phyloP scores from a whole-genome alignment of 2,329 filamentous ascomycete genomes.

The Monosporascus sp. region DNA sequence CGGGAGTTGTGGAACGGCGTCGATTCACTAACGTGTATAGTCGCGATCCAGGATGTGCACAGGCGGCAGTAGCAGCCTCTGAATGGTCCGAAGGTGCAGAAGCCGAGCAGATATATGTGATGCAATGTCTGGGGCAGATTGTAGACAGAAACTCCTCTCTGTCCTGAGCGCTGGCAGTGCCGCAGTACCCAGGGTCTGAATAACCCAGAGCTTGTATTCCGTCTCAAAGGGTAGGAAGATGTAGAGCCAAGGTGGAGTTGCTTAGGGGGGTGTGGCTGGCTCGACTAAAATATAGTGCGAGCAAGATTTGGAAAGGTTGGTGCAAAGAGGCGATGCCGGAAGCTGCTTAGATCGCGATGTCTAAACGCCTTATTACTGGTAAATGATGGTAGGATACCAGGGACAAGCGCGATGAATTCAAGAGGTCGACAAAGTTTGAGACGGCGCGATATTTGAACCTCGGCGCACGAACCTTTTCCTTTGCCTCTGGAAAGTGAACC shows the following conservation, averaged over 20 bases:
- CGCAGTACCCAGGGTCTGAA: background rate
- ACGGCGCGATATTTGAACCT: conserved; percentile 20
- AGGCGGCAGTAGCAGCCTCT: background rate
- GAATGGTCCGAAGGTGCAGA: background rate
- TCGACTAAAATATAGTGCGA: conserved; percentile 23
- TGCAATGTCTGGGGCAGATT: background rate
- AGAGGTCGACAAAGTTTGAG: conserved; percentile 13
- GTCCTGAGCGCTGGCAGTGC: background rate
- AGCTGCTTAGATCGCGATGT: conserved; percentile 20
- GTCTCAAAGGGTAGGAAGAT: background rate
- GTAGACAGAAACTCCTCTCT: background rate
- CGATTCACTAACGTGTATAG: background rate
- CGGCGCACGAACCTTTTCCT: conserved; percentile 14
- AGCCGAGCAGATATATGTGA: background rate
- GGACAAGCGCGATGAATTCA: conserved; percentile 17
- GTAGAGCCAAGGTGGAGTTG: background rate
- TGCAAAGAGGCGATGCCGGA: conserved; percentile 21
- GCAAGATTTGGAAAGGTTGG: conserved; percentile 15
- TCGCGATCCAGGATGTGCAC: background rate
- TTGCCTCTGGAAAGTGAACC: conserved; percentile 9
- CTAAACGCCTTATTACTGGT: conserved; percentile 17
- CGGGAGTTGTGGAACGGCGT: background rate
- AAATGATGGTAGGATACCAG: conserved; percentile 14
- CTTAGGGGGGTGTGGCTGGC: background rate
- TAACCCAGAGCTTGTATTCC: background rate